A percentile compares a stretch with the other conserved stretches of the same genome.
Evolutionary conservation across 805 yeast species (phyloP).

Genomic region (Ogataea corticis): DNA sequence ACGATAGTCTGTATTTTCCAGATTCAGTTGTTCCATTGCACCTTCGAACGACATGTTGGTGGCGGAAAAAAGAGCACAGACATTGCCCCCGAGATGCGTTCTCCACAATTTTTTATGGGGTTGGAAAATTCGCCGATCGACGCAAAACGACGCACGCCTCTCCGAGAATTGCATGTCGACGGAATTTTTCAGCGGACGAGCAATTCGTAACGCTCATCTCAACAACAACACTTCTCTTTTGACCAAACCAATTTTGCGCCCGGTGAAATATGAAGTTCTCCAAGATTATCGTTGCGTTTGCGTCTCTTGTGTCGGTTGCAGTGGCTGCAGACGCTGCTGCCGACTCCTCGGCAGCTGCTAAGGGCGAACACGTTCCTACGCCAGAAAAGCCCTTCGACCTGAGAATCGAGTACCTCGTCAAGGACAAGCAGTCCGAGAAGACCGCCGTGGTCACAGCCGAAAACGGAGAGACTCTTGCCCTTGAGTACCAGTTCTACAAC

Average conservation of each 20-base stretch:
- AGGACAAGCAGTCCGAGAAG: constrained; percentile 41
- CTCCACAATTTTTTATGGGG: neutral
- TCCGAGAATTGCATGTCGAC: constrained; percentile 6
- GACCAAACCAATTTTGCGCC: neutral
- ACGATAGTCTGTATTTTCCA: constrained; percentile 20
- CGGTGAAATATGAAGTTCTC: constrained; percentile 22
- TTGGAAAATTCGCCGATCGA: constrained; percentile 2
- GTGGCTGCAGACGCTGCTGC: constrained; percentile 19
- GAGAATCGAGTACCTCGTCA: constrained; percentile 48
- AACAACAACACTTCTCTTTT: neutral
- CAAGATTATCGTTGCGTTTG: constrained; percentile 16
- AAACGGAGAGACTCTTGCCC: constrained; percentile 54
- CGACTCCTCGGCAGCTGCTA: constrained; percentile 14
- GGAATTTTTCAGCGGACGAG: constrained; percentile 11
- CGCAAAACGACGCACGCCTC: neutral
- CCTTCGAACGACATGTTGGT: constrained; percentile 26
- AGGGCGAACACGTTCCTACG: constrained; percentile 33
- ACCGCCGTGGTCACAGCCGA: constrained; percentile 43
- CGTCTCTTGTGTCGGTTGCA: constrained; percentile 21
- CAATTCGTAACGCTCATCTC: constrained; percentile 1
- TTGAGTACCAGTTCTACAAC: constrained; percentile 54
- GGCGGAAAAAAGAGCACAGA: too few relatives aligned
- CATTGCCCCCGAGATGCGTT: neutral
- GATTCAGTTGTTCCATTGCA: constrained; percentile 24
- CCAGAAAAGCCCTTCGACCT: constrained; percentile 44